Conservation (phyloP, 768 basidiomycete genomes). For the Rubroboletus satanas region DNA sequence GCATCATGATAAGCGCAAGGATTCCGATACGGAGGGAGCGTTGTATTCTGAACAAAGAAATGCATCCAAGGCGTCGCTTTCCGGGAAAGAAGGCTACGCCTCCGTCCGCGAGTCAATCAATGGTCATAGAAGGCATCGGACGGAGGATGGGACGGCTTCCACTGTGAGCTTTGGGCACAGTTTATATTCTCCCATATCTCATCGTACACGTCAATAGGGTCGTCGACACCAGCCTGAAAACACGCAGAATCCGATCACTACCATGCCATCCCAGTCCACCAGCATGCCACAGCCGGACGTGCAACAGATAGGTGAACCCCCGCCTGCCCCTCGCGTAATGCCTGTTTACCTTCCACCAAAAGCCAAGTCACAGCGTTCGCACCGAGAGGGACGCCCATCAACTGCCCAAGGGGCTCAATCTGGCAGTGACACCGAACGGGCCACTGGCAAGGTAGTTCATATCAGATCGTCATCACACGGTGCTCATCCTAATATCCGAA, state of each 20-base stretch:
- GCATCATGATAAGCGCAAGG: constrained; percentile 32
- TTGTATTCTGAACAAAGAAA: constrained; percentile 28
- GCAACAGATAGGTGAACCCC: constrained; percentile 31
- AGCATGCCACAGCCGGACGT: constrained; percentile 18
- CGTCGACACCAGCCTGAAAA: constrained; percentile 30
- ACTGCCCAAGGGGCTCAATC: constrained; percentile 32
- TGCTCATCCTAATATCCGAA: constrained; percentile 17
- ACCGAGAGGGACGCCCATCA: constrained; percentile 27
- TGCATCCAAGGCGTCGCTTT: constrained; percentile 25
- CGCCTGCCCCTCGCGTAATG: constrained; percentile 36
- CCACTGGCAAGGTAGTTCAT: constrained; percentile 25
- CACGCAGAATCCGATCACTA: constrained; percentile 28
- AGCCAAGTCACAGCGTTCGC: constrained; percentile 30
- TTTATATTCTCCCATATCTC: constrained; percentile 17
- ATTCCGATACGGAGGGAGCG: constrained; percentile 28
- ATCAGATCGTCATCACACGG: constrained; percentile 9
- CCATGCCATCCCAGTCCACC: constrained; percentile 16
- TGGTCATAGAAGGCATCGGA: constrained; percentile 34
- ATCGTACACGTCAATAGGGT: constrained; percentile 19
- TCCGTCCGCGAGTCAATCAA: constrained; percentile 21
- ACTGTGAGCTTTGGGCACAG: constrained; percentile 16
- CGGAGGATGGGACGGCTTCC: constrained; percentile 33
- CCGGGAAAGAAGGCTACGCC: constrained; percentile 24
- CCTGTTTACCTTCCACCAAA: constrained; percentile 35
- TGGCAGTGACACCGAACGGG: constrained; percentile 30